Evolutionary conservation across 2,329 filamentous ascomycete species (phyloP).

Genomic region (Colletotrichum sp.): DNA sequence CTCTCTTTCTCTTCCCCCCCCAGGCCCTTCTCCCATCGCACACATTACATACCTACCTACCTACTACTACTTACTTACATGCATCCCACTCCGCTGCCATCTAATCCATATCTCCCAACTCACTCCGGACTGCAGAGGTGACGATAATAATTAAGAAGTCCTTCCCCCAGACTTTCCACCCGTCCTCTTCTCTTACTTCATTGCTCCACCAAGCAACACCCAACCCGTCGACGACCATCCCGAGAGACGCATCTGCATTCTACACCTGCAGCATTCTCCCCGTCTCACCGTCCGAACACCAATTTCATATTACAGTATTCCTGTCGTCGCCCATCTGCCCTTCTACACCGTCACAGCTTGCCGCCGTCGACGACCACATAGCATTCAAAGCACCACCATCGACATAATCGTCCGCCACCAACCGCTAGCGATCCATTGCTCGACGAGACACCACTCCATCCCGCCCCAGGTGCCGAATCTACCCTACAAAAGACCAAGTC

Average conservation of each 20-base stretch:
- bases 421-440: not conserved
- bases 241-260: not conserved
- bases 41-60: conserved; percentile 2
- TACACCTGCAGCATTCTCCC: conserved; percentile 6
- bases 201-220: conserved; percentile 17
- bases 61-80: conserved; percentile 10
- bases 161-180: conserved; percentile 24
- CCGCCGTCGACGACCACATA: not conserved
- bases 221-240: not conserved
- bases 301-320: conserved; percentile 3
- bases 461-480: conserved; percentile 11
- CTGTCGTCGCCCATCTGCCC: not conserved
- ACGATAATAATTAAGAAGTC: conserved; percentile 24
- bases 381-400: not conserved
- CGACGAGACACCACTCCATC: not conserved
- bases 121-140: conserved; percentile 4
- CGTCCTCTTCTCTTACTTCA: conserved; percentile 17
- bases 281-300: not conserved
- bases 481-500: not conserved
- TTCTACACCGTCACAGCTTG: not conserved
- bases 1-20: not conserved
- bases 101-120: conserved; percentile 17
- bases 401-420: not conserved
- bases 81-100: conserved; percentile 18
- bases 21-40: conserved; percentile 6